Evolutionary conservation across 164 flowering plant genomes (phyloP).

Genomic region (Amborella trichopoda): DNA sequence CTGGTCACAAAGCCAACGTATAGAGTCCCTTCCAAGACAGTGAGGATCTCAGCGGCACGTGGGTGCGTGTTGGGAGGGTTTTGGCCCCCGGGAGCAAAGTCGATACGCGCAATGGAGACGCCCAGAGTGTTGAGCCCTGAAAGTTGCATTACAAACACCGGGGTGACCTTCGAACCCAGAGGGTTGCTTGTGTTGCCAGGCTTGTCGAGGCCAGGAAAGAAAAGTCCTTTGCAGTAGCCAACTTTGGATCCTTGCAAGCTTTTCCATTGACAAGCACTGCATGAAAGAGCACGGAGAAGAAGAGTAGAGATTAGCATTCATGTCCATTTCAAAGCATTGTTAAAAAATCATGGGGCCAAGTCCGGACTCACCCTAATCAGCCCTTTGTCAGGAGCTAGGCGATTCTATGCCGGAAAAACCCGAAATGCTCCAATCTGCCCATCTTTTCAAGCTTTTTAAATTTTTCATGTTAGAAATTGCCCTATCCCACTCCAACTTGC

Average conservation of each 20-base stretch:
- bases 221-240: conserved; percentile 23
- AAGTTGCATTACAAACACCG: conserved; percentile 23
- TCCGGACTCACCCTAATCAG: too few relatives aligned
- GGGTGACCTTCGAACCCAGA: conserved; percentile 26
- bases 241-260: conserved; percentile 20
- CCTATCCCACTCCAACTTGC: too few relatives aligned
- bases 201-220: conserved; percentile 16
- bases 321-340: too few relatives aligned
- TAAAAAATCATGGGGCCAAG: too few relatives aligned
- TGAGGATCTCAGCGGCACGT: conserved; percentile 20
- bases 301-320: too few relatives aligned
- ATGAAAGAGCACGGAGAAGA: too few relatives aligned
- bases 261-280: conserved; percentile 4
- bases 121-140: conserved; percentile 40
- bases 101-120: conserved; percentile 23
- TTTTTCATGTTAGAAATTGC: too few relatives aligned
- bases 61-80: conserved; percentile 43
- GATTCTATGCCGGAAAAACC: too few relatives aligned
- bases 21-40: conserved; percentile 22
- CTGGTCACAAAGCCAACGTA: conserved; percentile 27
- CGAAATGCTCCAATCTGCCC: too few relatives aligned
- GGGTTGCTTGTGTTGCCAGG: conserved; percentile 32
- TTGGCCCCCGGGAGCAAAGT: conserved; percentile 24
- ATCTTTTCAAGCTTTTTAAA: too few relatives aligned
- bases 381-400: too few relatives aligned